phyloP scores from a whole-genome alignment of 495 filamentous ascomycete genomes.

The Filosporella fistucella region DNA sequence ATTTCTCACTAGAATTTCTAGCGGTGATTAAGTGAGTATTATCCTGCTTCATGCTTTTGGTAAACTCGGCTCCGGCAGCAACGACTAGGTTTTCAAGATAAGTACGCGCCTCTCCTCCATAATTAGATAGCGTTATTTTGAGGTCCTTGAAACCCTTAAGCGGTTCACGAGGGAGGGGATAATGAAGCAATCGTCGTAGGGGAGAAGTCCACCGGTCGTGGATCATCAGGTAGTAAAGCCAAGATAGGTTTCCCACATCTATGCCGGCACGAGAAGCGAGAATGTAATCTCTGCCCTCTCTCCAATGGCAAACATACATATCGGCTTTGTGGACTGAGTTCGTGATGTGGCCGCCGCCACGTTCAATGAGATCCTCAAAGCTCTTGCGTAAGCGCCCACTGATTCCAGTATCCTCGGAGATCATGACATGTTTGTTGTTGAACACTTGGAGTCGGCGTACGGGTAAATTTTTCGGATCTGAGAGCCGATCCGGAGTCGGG shows the following conservation, averaged over 20 bases:
- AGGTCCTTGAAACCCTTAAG: slow-evolving; percentile 75
- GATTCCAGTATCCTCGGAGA: slow-evolving; percentile 68
- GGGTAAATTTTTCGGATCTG: slow-evolving; percentile 35
- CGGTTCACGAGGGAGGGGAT: slow-evolving; percentile 69
- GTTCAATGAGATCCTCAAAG: slow-evolving; percentile 62
- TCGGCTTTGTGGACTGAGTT: slow-evolving; percentile 64
- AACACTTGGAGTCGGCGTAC: slow-evolving; percentile 53
- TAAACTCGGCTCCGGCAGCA: slow-evolving; percentile 79
- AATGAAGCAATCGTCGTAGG: slow-evolving; percentile 76
- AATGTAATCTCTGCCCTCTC: slow-evolving; percentile 75
- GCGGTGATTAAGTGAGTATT: slow-evolving; percentile 96
- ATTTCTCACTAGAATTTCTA: slow-evolving; percentile 83
- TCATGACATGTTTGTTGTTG: slow-evolving; percentile 57
- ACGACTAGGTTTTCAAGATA: slow-evolving; percentile 91
- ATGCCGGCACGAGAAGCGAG: slow-evolving; percentile 69
- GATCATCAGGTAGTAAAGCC: slow-evolving; percentile 89
- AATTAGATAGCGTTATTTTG: slow-evolving; percentile 88
- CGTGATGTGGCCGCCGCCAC: slow-evolving; percentile 65
- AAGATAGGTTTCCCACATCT: slow-evolving; percentile 85
- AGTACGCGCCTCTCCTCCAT: slow-evolving; percentile 86
- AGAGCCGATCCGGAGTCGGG: slow-evolving; percentile 52
- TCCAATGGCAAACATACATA: slow-evolving; percentile 81
- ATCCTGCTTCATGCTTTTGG: slow-evolving; percentile 86
- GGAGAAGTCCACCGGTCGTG: slow-evolving; percentile 85
- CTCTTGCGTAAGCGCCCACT: slow-evolving; percentile 58